phyloP scores from a whole-genome alignment of 2,329 filamentous ascomycete species.

The Teratosphaeria gauchensis region DNA sequence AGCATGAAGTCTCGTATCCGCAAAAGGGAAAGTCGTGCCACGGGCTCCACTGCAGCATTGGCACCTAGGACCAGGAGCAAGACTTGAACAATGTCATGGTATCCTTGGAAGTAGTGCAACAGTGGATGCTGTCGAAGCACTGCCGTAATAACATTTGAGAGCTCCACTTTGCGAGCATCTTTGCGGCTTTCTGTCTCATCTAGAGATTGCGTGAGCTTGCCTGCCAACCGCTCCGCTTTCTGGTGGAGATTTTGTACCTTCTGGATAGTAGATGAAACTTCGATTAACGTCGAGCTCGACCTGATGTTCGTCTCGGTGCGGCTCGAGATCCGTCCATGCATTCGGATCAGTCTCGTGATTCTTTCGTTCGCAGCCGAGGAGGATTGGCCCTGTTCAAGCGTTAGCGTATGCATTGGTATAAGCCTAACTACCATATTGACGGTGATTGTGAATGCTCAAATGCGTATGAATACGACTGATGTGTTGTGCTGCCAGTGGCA shows the following conservation, averaged over 20 bases:
- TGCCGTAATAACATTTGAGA: conserved; percentile 70
- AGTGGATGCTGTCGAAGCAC: conserved; percentile 72
- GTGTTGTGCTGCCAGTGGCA: neutral
- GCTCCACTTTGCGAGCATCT: conserved; percentile 59
- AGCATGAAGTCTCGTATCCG: conserved; percentile 98
- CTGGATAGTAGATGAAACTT: conserved; percentile 95
- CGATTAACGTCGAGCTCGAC: conserved; percentile 86
- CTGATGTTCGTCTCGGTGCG: conserved; percentile 82
- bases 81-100: conserved; percentile 96
- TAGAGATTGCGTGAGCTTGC: conserved; percentile 25
- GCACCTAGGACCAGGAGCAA: conserved; percentile 74
- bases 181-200: conserved; percentile 62
- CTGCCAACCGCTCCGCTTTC: neutral
- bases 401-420: neutral
- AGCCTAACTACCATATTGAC: neutral
- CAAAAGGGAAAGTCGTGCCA: conserved; percentile 75
- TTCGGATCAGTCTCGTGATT: conserved; percentile 10
- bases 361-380: conserved; percentile 32
- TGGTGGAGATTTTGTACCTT: conserved; percentile 43
- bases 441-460: neutral
- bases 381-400: conserved; percentile 49
- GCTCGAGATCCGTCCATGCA: conserved; percentile 54
- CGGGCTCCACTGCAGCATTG: conserved; percentile 49
- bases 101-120: conserved; percentile 95
- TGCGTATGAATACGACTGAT: no score